Percentiles rank a stretch among this genome's conserved stretches.
phyloP scores from a whole-genome alignment of 169 alveolate species.

The Plasmodium vinckei region DNA sequence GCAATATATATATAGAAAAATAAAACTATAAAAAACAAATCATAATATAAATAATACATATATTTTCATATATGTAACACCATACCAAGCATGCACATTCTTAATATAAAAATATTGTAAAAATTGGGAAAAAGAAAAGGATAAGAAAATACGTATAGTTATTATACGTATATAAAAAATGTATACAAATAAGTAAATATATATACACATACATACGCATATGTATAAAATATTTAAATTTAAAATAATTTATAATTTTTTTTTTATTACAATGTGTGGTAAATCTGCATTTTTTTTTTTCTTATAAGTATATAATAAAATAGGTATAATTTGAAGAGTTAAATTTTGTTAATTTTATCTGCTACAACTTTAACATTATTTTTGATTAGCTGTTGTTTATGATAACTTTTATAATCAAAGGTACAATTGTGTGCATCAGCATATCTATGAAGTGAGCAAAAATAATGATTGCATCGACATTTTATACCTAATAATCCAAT shows the following conservation, averaged over 20 bases:
- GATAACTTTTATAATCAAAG: slow-evolving; percentile 92
- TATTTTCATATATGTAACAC: too few relatives aligned
- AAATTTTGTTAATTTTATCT: slow-evolving; percentile 92
- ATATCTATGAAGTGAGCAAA: slow-evolving; percentile 94
- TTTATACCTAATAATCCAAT: slow-evolving; percentile 93
- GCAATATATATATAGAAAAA: neutral
- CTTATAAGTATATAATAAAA: too few relatives aligned
- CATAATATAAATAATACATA: too few relatives aligned
- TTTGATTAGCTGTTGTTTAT: slow-evolving; percentile 89
- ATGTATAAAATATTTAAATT: slow-evolving; percentile 40
- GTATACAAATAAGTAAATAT: neutral
- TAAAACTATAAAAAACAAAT: neutral
- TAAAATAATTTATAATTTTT: slow-evolving; percentile 35
- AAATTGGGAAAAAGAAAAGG: neutral
- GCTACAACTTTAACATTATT: slow-evolving; percentile 92
- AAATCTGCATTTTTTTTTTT: too few relatives aligned
- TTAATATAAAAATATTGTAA: too few relatives aligned
- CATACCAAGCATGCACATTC: too few relatives aligned
- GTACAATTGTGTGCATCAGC: slow-evolving; percentile 94
- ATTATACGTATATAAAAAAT: neutral
- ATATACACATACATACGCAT: neutral
- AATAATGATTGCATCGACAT: slow-evolving; percentile 93
- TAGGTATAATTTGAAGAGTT: neutral
- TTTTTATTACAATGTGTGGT: neutral
- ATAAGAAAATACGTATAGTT: neutral